phyloP scores from a whole-genome alignment of 2,329 filamentous ascomycete genomes.

The Colletotrichum limetticola region DNA sequence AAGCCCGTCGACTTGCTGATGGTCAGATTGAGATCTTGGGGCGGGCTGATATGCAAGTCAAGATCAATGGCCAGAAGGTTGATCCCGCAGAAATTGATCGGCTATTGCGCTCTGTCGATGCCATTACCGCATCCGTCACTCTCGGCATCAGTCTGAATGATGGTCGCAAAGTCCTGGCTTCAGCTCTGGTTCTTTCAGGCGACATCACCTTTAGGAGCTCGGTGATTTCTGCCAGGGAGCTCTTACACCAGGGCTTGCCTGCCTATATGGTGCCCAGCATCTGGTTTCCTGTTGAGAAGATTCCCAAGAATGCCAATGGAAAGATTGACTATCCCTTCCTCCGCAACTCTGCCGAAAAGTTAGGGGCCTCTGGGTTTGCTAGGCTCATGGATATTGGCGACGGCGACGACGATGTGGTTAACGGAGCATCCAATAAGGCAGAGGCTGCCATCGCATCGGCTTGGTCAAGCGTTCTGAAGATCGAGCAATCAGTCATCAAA shows the following conservation, averaged over 20 bases:
- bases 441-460: slow-evolving; percentile 18
- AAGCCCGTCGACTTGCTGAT: slow-evolving; percentile 37
- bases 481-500: slow-evolving; percentile 21
- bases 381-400: neutral
- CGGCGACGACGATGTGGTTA: no score
- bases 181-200: neutral
- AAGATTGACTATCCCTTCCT: slow-evolving; percentile 36
- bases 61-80: slow-evolving; percentile 46
- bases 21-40: slow-evolving; percentile 40
- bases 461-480: slow-evolving; percentile 31
- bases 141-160: neutral
- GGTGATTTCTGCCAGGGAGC: neutral
- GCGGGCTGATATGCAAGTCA: slow-evolving; percentile 44
- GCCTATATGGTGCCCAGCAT: slow-evolving; percentile 40
- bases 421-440: neutral
- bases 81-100: slow-evolving; percentile 45
- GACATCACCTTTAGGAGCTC: neutral
- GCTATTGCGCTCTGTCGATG: slow-evolving; percentile 29
- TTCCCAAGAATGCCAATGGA: slow-evolving; percentile 40
- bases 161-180: neutral
- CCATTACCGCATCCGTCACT: neutral
- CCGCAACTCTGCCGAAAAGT: neutral
- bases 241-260: slow-evolving; percentile 27
- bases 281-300: slow-evolving; percentile 36
- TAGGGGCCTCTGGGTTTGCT: neutral